Percentiles rank a stretch among this genome's conserved stretches.
Evolutionary conservation across 306 rosid genomes (phyloP).

Genomic region (Prunus fruticosa): DNA sequence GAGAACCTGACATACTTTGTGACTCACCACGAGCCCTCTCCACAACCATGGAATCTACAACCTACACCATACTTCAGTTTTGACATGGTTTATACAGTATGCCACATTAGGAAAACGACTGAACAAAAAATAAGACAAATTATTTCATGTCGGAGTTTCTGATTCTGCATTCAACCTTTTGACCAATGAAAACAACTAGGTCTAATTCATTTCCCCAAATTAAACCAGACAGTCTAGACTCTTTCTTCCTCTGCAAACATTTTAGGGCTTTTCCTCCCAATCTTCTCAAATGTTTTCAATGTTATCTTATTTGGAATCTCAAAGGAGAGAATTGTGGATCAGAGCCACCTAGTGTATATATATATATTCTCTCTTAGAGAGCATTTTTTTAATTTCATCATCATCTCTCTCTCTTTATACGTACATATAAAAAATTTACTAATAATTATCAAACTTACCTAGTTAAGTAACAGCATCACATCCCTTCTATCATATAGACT

Average conservation of each 20-base stretch:
- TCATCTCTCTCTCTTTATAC: background rate
- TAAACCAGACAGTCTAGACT: background rate
- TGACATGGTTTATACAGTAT: background rate
- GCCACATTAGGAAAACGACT: background rate
- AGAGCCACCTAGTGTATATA: background rate
- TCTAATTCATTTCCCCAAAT: background rate
- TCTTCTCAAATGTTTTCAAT: background rate
- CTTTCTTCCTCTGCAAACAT: background rate
- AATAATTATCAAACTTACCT: background rate
- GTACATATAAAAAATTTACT: background rate
- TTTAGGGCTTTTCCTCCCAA: background rate
- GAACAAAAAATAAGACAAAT: background rate
- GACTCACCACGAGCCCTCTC: slow-evolving; percentile 99
- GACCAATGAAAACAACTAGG: background rate
- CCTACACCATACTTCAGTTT: slow-evolving; percentile 57
- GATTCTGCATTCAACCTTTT: background rate
- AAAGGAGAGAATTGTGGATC: background rate
- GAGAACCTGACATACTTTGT: slow-evolving; percentile 95
- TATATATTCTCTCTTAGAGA: background rate
- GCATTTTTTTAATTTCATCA: background rate
- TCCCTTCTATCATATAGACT: background rate
- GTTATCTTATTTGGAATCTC: background rate
- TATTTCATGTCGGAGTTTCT: background rate
- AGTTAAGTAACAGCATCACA: background rate
- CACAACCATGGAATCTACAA: slow-evolving; percentile 99